Evolutionary conservation across 805 yeast species (phyloP), one percentile per base, ranked within the genome.

Genomic region (Blastobotrys mokoenaii): DNA sequence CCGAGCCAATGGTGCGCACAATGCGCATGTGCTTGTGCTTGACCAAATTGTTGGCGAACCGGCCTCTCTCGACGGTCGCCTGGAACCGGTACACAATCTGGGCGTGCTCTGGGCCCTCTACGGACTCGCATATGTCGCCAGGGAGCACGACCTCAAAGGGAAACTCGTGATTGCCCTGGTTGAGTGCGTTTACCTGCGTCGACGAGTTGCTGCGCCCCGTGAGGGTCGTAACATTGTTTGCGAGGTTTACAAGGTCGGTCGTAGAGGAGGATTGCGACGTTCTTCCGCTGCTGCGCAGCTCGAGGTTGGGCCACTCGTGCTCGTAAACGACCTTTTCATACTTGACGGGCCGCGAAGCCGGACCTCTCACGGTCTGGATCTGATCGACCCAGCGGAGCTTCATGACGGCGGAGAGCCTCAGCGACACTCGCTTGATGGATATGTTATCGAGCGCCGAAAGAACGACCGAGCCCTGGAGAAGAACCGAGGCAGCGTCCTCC

Each of bases 121-220:
- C 81, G 22, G 94, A 81, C 62, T 93, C 98, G 1, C 87, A 80
- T 39, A 84, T 72, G 33, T 79, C 71, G 1, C 97, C 97, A 0
- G 96, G 96, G 17, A 90, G 59, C 18, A 88, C 72, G 0, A 90
- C 75, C 50, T 82, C 82, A 61, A 93, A 93, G 0, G 97, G 97
- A 55, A 93, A 77, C 58, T 84, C 95, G 59, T 90, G 88, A 62
- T 84, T 84, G 0, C 97, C 97, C 29, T 44, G 51, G 3, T 40
- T 18, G 9, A 58, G 46, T 3, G 52, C 50, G 27, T 22, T 22
- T 4, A 22, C 27, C 16, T 49, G 40, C 4, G 38, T n/a, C 6
- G 36, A 11, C 38, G 44, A 34, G 16, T 32, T 4, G 16, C 16
- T 32, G 6, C 9, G 14, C 6, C 35, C 35, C 15, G 35, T 44